Evolutionary conservation across 1,284 basidiomycete species (phyloP).

Genomic region (Microbotryum silenes-acaulis): DNA sequence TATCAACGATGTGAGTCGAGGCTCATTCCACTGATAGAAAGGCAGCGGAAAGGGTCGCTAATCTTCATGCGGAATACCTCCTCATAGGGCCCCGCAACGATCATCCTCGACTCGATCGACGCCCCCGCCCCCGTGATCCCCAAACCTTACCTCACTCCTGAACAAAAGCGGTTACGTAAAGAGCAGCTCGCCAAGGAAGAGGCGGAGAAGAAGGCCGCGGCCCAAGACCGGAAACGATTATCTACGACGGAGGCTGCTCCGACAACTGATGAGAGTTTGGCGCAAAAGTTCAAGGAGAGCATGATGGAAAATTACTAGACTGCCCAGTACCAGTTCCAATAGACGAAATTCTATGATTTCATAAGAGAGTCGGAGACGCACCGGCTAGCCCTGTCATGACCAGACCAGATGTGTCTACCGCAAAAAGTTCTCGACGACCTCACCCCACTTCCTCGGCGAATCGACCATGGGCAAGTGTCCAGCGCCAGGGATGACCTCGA

Average conservation of each 20-base stretch:
- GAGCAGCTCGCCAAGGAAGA: constrained; percentile 6
- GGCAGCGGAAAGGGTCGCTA: no score
- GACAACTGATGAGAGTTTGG: constrained; percentile 9
- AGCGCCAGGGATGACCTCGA: constrained; percentile 38
- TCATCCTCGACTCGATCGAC: constrained; percentile 30
- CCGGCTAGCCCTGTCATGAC: no score
- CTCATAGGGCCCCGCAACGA: constrained; percentile 31
- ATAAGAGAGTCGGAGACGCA: no score
- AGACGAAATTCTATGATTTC: no score
- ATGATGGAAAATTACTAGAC: constrained; percentile 8
- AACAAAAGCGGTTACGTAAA: constrained; percentile 14
- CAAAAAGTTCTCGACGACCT: constrained; percentile 27
- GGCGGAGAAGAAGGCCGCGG: constrained; percentile 15
- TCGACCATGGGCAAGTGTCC: constrained; percentile 46
- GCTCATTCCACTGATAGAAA: no score
- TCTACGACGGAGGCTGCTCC: neutral
- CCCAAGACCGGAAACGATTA: neutral
- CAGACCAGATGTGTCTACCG: neutral
- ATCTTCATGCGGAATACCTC: neutral
- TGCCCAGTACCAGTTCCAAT: no score
- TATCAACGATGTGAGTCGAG: constrained; percentile 27
- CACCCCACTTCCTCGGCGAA: constrained; percentile 22
- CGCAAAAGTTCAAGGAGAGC: constrained; percentile 20
- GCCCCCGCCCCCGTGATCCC: constrained; percentile 2
- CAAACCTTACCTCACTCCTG: constrained; percentile 3